phyloP scores from a whole-genome alignment of 306 rosid genomes.

The Castanea crenata region DNA sequence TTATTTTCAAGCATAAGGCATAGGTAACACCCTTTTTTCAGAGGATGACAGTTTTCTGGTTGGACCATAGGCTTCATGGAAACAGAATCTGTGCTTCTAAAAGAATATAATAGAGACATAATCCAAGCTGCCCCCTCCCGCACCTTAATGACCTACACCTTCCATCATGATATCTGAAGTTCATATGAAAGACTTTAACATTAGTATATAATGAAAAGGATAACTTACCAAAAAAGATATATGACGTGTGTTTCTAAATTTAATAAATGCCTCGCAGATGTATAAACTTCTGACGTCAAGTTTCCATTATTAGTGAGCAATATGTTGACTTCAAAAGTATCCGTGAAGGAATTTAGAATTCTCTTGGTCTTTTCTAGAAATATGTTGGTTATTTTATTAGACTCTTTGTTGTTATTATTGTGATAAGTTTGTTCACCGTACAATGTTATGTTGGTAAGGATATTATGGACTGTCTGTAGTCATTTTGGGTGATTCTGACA shows the following conservation, averaged over 20 bases:
- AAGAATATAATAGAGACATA: background rate
- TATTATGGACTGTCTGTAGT: slow-evolving; percentile 11
- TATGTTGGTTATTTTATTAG: background rate
- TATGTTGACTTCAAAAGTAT: too few relatives aligned
- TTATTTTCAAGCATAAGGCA: background rate
- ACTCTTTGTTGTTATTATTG: background rate
- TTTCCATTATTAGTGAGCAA: background rate
- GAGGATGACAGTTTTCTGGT: too few relatives aligned
- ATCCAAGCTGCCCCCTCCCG: too few relatives aligned
- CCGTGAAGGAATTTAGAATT: too few relatives aligned
- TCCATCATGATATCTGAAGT: too few relatives aligned
- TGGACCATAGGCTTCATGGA: background rate
- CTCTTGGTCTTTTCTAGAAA: background rate
- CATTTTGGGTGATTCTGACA: slow-evolving; percentile 29
- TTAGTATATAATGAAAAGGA: too few relatives aligned
- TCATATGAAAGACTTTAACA: too few relatives aligned
- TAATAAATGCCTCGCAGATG: background rate
- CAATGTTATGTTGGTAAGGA: background rate
- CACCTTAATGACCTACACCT: too few relatives aligned
- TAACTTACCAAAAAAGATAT: too few relatives aligned
- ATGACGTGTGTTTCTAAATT: too few relatives aligned
- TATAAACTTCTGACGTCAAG: background rate
- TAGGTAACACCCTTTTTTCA: background rate
- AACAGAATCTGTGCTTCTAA: background rate
- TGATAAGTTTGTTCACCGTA: background rate